Conservation (phyloP, 2,329 filamentous ascomycete species). For the Penicillium expansum region DNA sequence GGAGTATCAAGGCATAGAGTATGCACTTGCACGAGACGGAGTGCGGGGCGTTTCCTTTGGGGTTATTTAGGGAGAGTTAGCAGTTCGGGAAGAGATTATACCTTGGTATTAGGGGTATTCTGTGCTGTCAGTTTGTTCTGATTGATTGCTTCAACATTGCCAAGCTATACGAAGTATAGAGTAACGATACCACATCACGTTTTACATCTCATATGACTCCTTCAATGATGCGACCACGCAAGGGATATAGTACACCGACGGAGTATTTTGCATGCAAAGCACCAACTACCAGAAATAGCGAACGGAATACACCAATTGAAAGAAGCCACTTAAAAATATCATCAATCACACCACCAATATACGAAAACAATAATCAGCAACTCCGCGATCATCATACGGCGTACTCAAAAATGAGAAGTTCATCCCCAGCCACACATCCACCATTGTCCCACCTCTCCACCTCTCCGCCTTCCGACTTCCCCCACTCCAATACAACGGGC, state of each 20-base stretch:
- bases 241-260: neutral
- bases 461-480: no score
- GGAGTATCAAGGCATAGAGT: neutral
- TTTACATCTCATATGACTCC: neutral
- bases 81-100: neutral
- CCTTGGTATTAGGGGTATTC: neutral
- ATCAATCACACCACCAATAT: neutral
- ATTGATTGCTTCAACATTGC: neutral
- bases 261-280: neutral
- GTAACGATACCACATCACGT: neutral
- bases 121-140: neutral
- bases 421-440: neutral
- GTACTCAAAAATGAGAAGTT: neutral
- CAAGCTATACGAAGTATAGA: neutral
- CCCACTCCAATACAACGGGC: neutral
- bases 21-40: neutral
- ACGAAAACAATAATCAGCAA: neutral
- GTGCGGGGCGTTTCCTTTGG: neutral
- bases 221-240: neutral
- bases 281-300: neutral
- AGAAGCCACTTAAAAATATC: neutral
- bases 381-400: neutral
- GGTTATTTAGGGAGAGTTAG: no score
- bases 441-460: neutral
- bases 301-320: neutral